Evolutionary conservation across 139 green algal species (phyloP), one percentile per base, ranked within the genome.

Genomic region (Chlamydomonas schloesseri): DNA sequence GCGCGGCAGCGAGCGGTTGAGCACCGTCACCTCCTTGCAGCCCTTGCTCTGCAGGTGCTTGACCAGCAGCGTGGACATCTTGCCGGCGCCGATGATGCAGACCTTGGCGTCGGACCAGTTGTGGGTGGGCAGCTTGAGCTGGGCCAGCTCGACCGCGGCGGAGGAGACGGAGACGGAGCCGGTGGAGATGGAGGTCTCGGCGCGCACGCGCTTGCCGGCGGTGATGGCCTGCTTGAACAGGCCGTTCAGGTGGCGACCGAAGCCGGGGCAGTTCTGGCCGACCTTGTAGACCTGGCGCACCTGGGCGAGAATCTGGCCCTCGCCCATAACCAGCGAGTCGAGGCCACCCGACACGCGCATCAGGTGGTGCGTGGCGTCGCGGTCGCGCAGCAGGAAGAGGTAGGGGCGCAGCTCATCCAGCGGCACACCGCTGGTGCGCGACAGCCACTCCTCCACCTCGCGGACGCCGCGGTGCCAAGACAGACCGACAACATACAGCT

Each of bases 181-280:
- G 21, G 93, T 95, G 71, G 93, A 93, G 91, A 99, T 99, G 86
- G 91, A 95, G 20, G 97, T 99, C 92, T 99, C 98, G 28, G 92
- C 89, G 60, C 98, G 95, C 65, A 99, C 98, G 29, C 97, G 94
- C 95, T 99, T 99, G 84, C 98, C 98, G 0, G 96, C 96, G 23
- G 95, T 98, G 81, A 99, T 97, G 50, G 98, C 98, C 94, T 99
- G 96, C 96, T 99, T 99, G 96, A 99, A 99, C 23, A 99, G 94
- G 33, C 96, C 97, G 82, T 98, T 99, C 46, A 99, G 92, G 89
- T 99, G 97, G 34, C 98, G 94, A 0, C 98, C 98, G 88, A 99
- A 99, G 69, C 97, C 98, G 14, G 90, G 83, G 34, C 86, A 90
- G 79, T 94, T 95, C 93, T 99, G 96, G 15, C 97, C 98, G 9